Percentiles rank a stretch among this genome's conserved stretches.
Conservation (phyloP, 169 alveolate species). For the Plasmodium billcollinsi region DNA sequence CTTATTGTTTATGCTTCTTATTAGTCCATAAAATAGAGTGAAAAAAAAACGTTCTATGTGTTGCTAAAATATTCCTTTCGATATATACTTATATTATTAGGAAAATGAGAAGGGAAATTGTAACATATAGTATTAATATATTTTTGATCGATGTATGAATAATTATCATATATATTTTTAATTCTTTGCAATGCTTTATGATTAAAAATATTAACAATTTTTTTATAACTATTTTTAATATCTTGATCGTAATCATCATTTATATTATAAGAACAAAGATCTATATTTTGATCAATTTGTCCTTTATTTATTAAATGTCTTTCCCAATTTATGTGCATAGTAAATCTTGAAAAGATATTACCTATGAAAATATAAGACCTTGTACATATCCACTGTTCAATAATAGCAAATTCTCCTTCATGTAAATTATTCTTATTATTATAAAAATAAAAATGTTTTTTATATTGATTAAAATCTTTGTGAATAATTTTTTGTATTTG, state of each 20-base stretch:
- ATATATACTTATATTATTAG: constrained; percentile 45
- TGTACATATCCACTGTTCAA: constrained; percentile 69
- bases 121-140: constrained; percentile 40
- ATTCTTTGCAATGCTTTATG: constrained; percentile 17
- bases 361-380: constrained; percentile 30
- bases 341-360: constrained; percentile 54
- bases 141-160: constrained; percentile 27
- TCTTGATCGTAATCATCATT: not conserved
- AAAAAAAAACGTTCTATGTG: not conserved
- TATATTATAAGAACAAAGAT: constrained; percentile 61
- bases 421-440: constrained; percentile 53
- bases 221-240: constrained; percentile 14
- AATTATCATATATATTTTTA: constrained; percentile 9
- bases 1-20: not conserved
- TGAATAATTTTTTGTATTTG: constrained; percentile 22
- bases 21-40: too few relatives aligned
- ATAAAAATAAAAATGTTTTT: constrained; percentile 52
- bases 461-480: constrained; percentile 25
- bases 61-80: constrained; percentile 21
- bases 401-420: constrained; percentile 59
- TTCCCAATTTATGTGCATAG: constrained; percentile 71
- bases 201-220: constrained; percentile 9
- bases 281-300: constrained; percentile 16
- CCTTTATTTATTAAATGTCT: constrained; percentile 41
- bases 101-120: constrained; percentile 22